phyloP scores from a whole-genome alignment of 208 protist species.

The Leishmania mexicana region DNA sequence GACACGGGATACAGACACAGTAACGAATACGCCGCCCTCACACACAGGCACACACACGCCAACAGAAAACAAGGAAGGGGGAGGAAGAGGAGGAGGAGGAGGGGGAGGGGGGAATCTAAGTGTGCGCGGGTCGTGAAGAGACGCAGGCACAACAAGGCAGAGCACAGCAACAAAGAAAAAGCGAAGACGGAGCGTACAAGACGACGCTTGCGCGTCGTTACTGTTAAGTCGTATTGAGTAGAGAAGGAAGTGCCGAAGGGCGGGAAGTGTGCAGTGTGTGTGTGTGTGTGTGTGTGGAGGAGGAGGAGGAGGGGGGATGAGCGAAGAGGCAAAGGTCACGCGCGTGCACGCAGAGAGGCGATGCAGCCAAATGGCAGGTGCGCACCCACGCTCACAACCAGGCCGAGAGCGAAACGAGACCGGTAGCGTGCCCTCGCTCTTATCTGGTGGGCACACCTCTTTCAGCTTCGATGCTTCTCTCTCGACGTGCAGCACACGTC shows the following conservation, averaged over 20 bases:
- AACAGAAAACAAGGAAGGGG: not conserved
- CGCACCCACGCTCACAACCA: not conserved
- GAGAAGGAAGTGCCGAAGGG: not conserved
- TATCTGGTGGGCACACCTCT: not conserved
- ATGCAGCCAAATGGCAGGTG: not conserved
- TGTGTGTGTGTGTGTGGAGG: not conserved
- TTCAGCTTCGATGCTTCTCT: not conserved
- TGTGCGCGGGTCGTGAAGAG: not conserved
- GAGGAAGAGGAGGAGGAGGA: not conserved
- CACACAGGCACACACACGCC: not conserved
- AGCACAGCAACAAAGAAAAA: not conserved
- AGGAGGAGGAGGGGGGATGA: not conserved
- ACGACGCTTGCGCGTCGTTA: not conserved
- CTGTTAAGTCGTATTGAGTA: not conserved
- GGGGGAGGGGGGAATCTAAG: not conserved
- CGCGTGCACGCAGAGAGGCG: not conserved
- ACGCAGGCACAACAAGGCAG: not conserved
- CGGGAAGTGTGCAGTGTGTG: not conserved
- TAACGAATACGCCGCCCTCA: not conserved
- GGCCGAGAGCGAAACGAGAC: not conserved
- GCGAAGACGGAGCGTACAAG: too few relatives aligned
- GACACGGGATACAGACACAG: too few relatives aligned
- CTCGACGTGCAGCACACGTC: not conserved
- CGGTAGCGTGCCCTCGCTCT: not conserved
- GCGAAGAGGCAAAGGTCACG: not conserved